Evolutionary conservation across 495 filamentous ascomycete species (phyloP), one percentile per base, ranked within the genome.

Genomic region (Aspergillus sclerotiicarbonarius): DNA sequence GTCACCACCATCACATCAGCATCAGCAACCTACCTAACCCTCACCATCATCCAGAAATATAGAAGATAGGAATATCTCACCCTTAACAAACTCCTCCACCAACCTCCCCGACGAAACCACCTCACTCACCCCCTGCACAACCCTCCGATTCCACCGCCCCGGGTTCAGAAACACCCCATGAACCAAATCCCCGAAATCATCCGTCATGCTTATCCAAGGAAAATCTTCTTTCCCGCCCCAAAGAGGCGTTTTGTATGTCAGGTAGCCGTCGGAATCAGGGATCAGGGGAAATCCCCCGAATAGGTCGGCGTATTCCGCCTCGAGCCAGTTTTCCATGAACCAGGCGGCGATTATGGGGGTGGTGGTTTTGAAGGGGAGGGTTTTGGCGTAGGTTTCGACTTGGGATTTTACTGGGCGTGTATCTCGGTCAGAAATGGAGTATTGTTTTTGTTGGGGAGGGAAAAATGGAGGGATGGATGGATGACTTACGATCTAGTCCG

Each of bases 151-250:
- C 53, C 52, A 63, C 32, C 16, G 20, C 9, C 21, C 43, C 3
- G 66, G 70, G 12, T 72, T 64, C 2, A 72, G 53, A 29, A 72
- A 69, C 9, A 71, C 50, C 10, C 70, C 71, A 21, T 72, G 71
- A 1, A 74, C 61, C 35, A 71, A 62, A 50, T 74, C 71, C 1
- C 69, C 71, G 48, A 59, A 72, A 35, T 72, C 71, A 39, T 71
- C 65, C 0, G 48, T 20, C 6, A 72, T 62, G 46, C 61, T 56
- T n/a, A 71, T 37, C 48, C 59, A 74, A 8, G 68, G 67, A 7
- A 72, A 61, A 20, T 66, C 33, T 19, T 67, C 65, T 6, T 70
- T 59, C 10, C 66, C 68, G 25, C 70, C 68, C 71, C 67, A 67
- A 10, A 49, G 30, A 0, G 69, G 67, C 3, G 49, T 7, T 0